These are phyloP conservation scores for Rosa rugosa DNA, from an alignment of 306 rosid genomes.

Conservation along the genomic window DNA sequence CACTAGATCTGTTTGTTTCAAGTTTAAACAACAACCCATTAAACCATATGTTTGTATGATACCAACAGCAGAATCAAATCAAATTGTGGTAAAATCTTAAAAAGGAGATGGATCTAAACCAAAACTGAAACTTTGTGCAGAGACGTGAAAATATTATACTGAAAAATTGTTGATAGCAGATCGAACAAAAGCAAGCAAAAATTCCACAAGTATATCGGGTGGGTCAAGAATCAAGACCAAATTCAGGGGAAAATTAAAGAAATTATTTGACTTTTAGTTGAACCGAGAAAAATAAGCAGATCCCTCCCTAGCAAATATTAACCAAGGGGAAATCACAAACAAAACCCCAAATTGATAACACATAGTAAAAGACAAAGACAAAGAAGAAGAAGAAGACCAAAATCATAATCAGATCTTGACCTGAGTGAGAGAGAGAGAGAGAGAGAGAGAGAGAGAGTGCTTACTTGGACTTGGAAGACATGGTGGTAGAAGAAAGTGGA, in stretches of 20 bases:
- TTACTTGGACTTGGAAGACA: conserved; percentile 87
- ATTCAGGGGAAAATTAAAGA: conserved; percentile 3
- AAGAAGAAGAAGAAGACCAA: conserved; percentile 10
- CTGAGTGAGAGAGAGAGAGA: background rate
- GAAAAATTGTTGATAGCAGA: background rate
- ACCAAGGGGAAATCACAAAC: conserved; percentile 5
- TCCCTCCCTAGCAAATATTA: conserved; percentile 35
- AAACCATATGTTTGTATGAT: background rate
- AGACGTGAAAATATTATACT: conserved; percentile 6
- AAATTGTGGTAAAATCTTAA: no score
- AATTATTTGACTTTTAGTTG: background rate
- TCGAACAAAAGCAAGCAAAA: conserved; percentile 12
- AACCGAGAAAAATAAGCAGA: conserved; percentile 32
- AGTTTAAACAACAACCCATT: conserved; percentile 30
- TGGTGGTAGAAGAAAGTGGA: conserved; percentile 33
- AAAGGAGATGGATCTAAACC: conserved; percentile 44
- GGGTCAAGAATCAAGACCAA: background rate
- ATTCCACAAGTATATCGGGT: conserved; percentile 8
- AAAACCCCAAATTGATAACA: conserved; percentile 19
- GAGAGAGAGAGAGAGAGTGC: conserved; percentile 20
- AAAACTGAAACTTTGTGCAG: conserved; percentile 16
- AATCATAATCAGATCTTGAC: conserved; percentile 54
- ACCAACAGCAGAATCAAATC: background rate
- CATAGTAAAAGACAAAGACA: background rate
- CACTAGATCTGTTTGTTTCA: conserved; percentile 64